Conservation (phyloP, 2,329 filamentous ascomycete genomes). For the Rhinocladiella similis region DNA sequence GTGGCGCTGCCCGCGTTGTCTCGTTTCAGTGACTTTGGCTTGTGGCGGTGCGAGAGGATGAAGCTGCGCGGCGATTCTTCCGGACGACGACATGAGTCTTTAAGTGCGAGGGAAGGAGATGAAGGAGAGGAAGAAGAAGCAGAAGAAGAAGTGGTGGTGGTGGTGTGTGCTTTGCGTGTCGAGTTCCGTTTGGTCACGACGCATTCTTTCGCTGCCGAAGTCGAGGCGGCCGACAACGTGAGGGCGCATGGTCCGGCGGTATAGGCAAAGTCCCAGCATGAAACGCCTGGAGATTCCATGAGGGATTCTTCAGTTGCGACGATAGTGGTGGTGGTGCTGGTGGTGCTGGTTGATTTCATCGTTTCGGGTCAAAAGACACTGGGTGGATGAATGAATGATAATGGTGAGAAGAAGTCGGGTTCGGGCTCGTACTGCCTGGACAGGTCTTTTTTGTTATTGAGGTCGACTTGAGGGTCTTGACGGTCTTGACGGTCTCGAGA, state of each 20-base stretch:
- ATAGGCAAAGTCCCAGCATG: slow-evolving; percentile 23
- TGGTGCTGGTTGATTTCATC: neutral
- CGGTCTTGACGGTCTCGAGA: no score
- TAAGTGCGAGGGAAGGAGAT: neutral
- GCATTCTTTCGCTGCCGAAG: neutral
- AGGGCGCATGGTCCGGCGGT: slow-evolving; percentile 10
- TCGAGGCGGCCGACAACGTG: neutral
- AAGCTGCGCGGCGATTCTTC: neutral
- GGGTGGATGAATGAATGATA: neutral
- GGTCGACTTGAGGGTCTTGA: no score
- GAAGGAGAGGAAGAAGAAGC: no score
- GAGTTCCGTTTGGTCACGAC: slow-evolving; percentile 3
- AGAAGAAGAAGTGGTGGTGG: no score
- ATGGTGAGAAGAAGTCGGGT: no score
- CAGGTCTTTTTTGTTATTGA: no score
- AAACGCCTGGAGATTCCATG: slow-evolving; percentile 12
- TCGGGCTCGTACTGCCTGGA: no score
- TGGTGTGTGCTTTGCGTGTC: neutral
- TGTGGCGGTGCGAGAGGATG: neutral
- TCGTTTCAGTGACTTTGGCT: neutral
- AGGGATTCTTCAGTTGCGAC: neutral
- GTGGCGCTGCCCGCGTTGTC: neutral
- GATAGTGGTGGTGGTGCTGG: neutral
- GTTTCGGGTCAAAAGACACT: neutral
- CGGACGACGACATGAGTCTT: neutral